A percentile compares a stretch with the other conserved stretches of the same genome.
phyloP scores from a whole-genome alignment of 1,284 basidiomycete species.

The Puccinia horiana region DNA sequence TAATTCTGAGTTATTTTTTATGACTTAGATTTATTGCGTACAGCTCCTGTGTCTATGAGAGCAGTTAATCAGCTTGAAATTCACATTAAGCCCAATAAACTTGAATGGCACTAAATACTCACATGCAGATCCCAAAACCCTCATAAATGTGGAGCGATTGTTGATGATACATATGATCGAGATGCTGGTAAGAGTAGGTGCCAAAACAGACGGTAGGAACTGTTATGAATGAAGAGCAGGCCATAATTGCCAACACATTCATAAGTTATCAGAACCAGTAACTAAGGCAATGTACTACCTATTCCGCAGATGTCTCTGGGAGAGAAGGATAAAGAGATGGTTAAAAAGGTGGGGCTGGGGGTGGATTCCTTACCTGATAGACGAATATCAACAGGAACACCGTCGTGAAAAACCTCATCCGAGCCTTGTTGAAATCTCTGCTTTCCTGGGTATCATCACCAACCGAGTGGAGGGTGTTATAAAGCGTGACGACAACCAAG shows the following conservation, averaged over 20 bases:
- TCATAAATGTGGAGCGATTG: conserved; percentile 51
- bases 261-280: not conserved
- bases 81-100: not conserved
- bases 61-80: not conserved
- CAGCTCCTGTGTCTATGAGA: conserved; percentile 39
- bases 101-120: not conserved
- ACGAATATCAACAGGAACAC: conserved; percentile 35
- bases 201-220: conserved; percentile 57
- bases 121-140: conserved; percentile 49
- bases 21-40: conserved; percentile 20
- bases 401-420: conserved; percentile 41
- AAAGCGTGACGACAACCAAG: conserved; percentile 58
- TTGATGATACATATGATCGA: conserved; percentile 57
- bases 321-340: not conserved
- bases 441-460: conserved; percentile 35
- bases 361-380: conserved; percentile 29
- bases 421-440: conserved; percentile 19
- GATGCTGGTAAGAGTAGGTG: conserved; percentile 57
- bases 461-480: conserved; percentile 57
- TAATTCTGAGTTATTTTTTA: not conserved
- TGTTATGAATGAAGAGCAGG: conserved; percentile 40
- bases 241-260: not conserved
- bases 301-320: not conserved
- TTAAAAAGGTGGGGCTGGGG: not conserved
- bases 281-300: not conserved